Base-by-base conservation (phyloP, 139 green algal genomes). In the Chlamydomonas urium region DNA sequence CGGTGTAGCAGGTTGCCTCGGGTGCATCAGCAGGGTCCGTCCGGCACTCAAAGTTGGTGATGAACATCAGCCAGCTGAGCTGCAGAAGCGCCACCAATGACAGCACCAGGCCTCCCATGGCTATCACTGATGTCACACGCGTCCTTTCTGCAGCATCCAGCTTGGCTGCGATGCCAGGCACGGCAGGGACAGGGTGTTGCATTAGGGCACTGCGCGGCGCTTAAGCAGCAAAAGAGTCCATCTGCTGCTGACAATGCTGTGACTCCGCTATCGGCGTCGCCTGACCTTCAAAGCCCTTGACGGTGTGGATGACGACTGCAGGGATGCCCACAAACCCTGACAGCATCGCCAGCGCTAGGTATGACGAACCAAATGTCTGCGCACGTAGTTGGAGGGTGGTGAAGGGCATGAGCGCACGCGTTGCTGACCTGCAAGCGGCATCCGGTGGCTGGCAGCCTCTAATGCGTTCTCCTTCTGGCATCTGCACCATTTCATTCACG, bases 1-100 rank as follows among this genome's bases (percentile, higher is more conserved):
- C n/a, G 26, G 19, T 63, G 53, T 63, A 63, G 24, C n/a, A 32
- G 26, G 21, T n/a, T 33, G 21, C 29, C 19, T 14, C n/a, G 6
- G 53, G 53, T 31, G 53, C 53, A 63, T 63, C 53, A 10, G 24
- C 19, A 26, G 53, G 53, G 53, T 63, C 53, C 14, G 29, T 14
- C 29, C 53, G 10, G 53, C 53, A 63, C 26, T 63, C 53, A 14
- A 63, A 14, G 53, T 63, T 63, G 26, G 53, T 63, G 26, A 63
- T 14, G 26, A 63, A 63, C 53, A 63, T 36, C 6, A 63, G 6
- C 53, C 53, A 63, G 53, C 6, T 6, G 6, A 63, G 53, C 26
- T 63, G 53, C 24, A 63, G 53, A 21, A 63, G 24, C n/a, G 53
- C 21, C 19, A 63, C 53, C 24, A 33, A 34, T 8, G 53, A 63